Evolutionary conservation across 768 basidiomycete genomes (phyloP).

Genomic region (Lyophyllum decastes): DNA sequence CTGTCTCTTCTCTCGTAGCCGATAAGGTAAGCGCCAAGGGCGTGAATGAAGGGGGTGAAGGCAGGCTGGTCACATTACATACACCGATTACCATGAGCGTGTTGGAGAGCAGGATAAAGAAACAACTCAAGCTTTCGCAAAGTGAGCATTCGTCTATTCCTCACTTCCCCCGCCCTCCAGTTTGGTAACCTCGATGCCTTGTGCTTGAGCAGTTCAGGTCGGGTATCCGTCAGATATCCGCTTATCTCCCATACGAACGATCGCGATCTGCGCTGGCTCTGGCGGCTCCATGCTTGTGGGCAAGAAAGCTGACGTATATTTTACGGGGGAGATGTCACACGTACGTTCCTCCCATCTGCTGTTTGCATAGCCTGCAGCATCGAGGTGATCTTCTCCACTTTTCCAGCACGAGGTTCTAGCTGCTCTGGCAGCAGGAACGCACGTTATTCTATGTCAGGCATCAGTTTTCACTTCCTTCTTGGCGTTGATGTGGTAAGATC

Average conservation of each 20-base stretch:
- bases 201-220: slow-evolving; percentile 59
- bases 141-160: slow-evolving; percentile 42
- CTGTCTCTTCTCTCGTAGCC: slow-evolving; percentile 36
- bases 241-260: slow-evolving; percentile 47
- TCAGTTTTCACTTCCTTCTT: slow-evolving; percentile 27
- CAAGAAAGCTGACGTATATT: slow-evolving; percentile 79
- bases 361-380: slow-evolving; percentile 3
- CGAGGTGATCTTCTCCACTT: slow-evolving; percentile 19
- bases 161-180: slow-evolving; percentile 6
- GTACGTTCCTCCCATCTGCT: slow-evolving; percentile 41
- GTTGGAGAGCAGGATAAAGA: slow-evolving; percentile 70
- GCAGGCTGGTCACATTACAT: slow-evolving; percentile 65
- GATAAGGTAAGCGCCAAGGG: slow-evolving; percentile 41
- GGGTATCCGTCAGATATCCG: slow-evolving; percentile 40
- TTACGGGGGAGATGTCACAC: slow-evolving; percentile 94
- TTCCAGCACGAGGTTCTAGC: slow-evolving; percentile 85
- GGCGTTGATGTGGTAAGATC: slow-evolving; percentile 13
- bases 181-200: slow-evolving; percentile 16
- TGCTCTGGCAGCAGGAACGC: slow-evolving; percentile 69
- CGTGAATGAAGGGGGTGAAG: slow-evolving; percentile 56
- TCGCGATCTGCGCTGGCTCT: slow-evolving; percentile 92
- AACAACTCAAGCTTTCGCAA: slow-evolving; percentile 56
- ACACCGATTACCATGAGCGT: slow-evolving; percentile 59
- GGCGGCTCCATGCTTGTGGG: slow-evolving; percentile 78
- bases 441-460: slow-evolving; percentile 82